Base-by-base conservation (phyloP, 306 rosid species). In the Albizia julibrissin region DNA sequence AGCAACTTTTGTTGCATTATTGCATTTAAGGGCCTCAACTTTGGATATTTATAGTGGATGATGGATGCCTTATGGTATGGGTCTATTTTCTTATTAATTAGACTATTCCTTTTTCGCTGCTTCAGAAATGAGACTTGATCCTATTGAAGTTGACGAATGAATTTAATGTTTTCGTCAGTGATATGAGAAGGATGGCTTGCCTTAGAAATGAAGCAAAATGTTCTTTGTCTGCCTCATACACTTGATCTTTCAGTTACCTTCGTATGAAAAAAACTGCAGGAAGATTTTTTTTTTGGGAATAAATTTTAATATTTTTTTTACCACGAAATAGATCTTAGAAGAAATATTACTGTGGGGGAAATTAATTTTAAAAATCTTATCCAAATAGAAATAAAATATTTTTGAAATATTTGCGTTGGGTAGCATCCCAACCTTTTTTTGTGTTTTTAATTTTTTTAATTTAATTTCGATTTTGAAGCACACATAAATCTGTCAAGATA, bases 171-270 rank as follows among this genome's bases (percentile, higher is more conserved):
- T 34, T 18, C 73, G 49, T 39, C n/a, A 19, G 16, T 19, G 47
- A 18, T 3, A 37, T 10, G 73, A 9, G 16, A 69, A 27, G 74
- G 21, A 69, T 69, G 22, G 31, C 75, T 24, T 71, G 22, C 7
- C 44, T 22, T 18, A 27, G 31, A 72, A 8, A 43, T 46, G 46
- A 72, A 72, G 76, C 9, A 6, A 1, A 15, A 15, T 46, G 40
- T 72, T 46, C 76, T 46, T 72, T 72, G 76, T 46, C 46, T 72
- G 76, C 24, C 16, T 72, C 24, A 1, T 46, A 46, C 59, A 72
- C 59, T 15, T 46, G 24, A 26, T 43, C 24, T 72, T 72, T 33
- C 16, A 42, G 54, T 47, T 40, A 10, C 26, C 52, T 42, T 22
- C 54, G 5, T 12, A 40, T 11, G 10, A 58, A 58, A 58, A 58